phyloP scores from a whole-genome alignment of 257 asterid species.

The Fraxinus quadrangulata region DNA sequence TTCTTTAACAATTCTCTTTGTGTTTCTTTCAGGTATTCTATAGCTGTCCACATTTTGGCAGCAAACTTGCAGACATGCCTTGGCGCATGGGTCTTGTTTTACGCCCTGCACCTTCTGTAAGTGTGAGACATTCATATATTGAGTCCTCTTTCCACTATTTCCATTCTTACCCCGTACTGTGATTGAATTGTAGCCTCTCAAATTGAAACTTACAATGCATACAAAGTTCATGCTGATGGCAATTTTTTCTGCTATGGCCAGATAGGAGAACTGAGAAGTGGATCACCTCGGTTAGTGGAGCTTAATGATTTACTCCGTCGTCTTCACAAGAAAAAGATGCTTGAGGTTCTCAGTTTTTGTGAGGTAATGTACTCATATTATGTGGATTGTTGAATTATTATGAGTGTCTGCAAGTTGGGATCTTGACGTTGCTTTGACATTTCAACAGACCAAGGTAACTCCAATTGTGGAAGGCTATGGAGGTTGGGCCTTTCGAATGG shows the following conservation, averaged over 20 bases:
- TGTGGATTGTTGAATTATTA: slow-evolving; percentile 17
- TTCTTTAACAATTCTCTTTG: slow-evolving; percentile 14
- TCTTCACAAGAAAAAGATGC: slow-evolving; percentile 68
- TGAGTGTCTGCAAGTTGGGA: slow-evolving; percentile 15
- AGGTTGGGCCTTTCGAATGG: slow-evolving; percentile 97
- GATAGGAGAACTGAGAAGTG: slow-evolving; percentile 98
- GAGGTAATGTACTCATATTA: slow-evolving; percentile 53
- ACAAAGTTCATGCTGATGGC: slow-evolving; percentile 21
- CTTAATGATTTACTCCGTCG: slow-evolving; percentile 79
- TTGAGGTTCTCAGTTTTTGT: slow-evolving; percentile 94
- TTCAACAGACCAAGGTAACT: slow-evolving; percentile 87
- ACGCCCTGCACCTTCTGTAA: slow-evolving; percentile 98
- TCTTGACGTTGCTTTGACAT: slow-evolving; percentile 34
- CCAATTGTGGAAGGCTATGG: slow-evolving; percentile 99
- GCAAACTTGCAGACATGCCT: slow-evolving; percentile 99
- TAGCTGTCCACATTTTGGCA: slow-evolving; percentile 98
- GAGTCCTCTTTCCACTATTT: not conserved
- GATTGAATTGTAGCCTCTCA: slow-evolving; percentile 13
- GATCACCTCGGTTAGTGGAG: slow-evolving; percentile 92
- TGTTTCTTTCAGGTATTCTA: slow-evolving; percentile 74
- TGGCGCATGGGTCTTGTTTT: slow-evolving; percentile 98
- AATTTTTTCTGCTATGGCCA: slow-evolving; percentile 39
- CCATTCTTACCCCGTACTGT: slow-evolving; percentile 11
- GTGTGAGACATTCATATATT: slow-evolving; percentile 34
- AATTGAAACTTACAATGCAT: slow-evolving; percentile 17